Evolutionary conservation across 2,329 filamentous ascomycete species (phyloP).

Genomic region (Aspergillus sp.): DNA sequence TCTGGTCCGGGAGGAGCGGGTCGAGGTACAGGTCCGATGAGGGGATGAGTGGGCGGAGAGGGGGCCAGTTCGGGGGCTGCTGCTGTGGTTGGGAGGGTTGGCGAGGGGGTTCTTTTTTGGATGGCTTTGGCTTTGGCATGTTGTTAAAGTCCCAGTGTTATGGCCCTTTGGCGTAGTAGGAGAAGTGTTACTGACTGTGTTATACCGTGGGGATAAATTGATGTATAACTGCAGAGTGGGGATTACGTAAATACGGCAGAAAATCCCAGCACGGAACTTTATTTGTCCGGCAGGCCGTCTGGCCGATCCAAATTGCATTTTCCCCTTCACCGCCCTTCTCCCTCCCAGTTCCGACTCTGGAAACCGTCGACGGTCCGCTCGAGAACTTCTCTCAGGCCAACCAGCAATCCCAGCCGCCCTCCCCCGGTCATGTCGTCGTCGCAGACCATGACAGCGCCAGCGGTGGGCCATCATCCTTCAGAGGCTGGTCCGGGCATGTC

Average conservation of each 20-base stretch:
- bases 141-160: not conserved
- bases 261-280: slow-evolving; percentile 11
- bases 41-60: slow-evolving; percentile 68
- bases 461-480: slow-evolving; percentile 46
- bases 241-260: slow-evolving; percentile 7
- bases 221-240: not conserved
- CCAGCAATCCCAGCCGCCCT: slow-evolving; percentile 21
- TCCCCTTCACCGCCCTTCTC: slow-evolving; percentile 16
- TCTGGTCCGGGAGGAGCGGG: slow-evolving; percentile 62
- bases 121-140: slow-evolving; percentile 26
- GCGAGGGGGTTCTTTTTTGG: slow-evolving; percentile 13
- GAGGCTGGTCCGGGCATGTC: slow-evolving; percentile 43
- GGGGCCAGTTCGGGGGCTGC: slow-evolving; percentile 64
- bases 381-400: slow-evolving; percentile 15
- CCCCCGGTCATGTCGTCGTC: slow-evolving; percentile 47
- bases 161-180: not conserved
- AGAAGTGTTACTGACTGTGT: too few species aligned
- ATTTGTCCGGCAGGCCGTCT: not conserved
- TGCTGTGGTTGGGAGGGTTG: slow-evolving; percentile 13
- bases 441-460: slow-evolving; percentile 50
- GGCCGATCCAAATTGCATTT: slow-evolving; percentile 2
- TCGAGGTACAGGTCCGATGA: slow-evolving; percentile 63
- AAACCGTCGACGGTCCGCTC: slow-evolving; percentile 10
- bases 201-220: not conserved
- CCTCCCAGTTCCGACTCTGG: slow-evolving; percentile 15